Evolutionary conservation across 106 monocot species (phyloP), one percentile per base, ranked within the genome.

Genomic region (Xerophyta viscosa): DNA sequence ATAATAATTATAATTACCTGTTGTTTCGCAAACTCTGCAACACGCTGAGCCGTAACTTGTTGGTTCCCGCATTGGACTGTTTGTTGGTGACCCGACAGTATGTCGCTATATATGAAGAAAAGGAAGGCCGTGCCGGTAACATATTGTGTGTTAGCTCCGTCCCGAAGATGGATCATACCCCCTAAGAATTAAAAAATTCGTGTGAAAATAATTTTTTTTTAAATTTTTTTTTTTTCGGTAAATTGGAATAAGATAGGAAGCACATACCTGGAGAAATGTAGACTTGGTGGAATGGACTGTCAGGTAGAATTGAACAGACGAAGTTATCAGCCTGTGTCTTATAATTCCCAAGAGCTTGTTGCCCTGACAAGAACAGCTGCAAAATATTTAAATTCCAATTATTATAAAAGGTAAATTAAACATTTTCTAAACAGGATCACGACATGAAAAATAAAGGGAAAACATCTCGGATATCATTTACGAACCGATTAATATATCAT

Each of bases 81-180:
- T 60, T 89, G 75, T 12, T 59, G 18, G 46, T 52, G 58, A 17
- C 62, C 70, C 0, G 25, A 31, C 3, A 96, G 88, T 12, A 82
- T 63, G 58, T 96, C 88, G 31, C 78, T 60, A 54, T 96, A 96
- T 2, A 74, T 24, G 29, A 70, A 71, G 54, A 88, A 76, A 37
- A 96, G 61, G 46, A 96, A 79, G 2, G 88, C 78, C 2, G 78
- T 66, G 48, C 78, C 50, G 0, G 88, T 96, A 2, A 88, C 96
- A 20, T 96, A 96, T 58, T 89, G 89, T 4, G 82, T 71, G 65
- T 96, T 96, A n/a, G 96, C 96, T 42, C 96, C 96, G 43, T 96
- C 85, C 18, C 96, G 50, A 3, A 96, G 71, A 76, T 82, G 70
- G 41, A 96, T 66, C 65, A 89, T 20, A 0, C 96, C 96, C 4